Percentiles rank a stretch among this genome's conserved stretches.
Evolutionary conservation across 163 green algal species (phyloP).

Genomic region (Scenedesmus sp.): DNA sequence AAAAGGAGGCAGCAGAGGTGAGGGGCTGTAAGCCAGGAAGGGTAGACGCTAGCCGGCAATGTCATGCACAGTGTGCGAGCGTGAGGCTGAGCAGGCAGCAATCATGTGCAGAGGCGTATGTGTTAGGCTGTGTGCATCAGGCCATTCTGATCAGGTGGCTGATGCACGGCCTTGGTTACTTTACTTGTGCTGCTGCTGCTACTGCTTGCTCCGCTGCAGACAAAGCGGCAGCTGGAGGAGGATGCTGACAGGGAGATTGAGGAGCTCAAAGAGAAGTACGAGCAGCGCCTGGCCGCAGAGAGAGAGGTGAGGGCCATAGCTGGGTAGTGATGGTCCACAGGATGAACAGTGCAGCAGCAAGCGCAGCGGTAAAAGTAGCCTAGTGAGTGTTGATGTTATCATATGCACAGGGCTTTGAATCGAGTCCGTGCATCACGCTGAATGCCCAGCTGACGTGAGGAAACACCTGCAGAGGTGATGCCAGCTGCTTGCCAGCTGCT

Average conservation of each 20-base stretch:
- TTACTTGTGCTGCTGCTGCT: not conserved
- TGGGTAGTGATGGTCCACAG: not conserved
- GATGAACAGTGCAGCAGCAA: not conserved
- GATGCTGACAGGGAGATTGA: slow-evolving; percentile 86
- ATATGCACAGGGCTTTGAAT: too few species aligned
- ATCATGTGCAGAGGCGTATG: too few species aligned
- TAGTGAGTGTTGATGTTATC: too few species aligned
- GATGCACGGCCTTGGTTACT: too few species aligned
- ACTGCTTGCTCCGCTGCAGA: not conserved
- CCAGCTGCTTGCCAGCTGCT: too few species aligned
- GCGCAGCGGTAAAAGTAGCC: too few species aligned
- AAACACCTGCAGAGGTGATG: too few species aligned
- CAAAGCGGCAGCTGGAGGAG: slow-evolving; percentile 92
- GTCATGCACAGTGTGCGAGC: not conserved
- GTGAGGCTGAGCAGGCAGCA: not conserved
- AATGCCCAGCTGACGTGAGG: too few species aligned
- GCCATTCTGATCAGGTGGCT: too few species aligned
- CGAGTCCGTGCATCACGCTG: too few species aligned
- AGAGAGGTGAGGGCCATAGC: not conserved
- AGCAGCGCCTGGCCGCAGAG: slow-evolving; percentile 54
- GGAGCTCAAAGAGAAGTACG: slow-evolving; percentile 75
- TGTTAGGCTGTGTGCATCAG: too few species aligned
- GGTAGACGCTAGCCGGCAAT: too few species aligned
- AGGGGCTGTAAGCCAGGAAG: not conserved
- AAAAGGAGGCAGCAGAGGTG: slow-evolving; percentile 54